Conservation (phyloP, 164 flowering plant genomes). For the Brasenia schreberi region DNA sequence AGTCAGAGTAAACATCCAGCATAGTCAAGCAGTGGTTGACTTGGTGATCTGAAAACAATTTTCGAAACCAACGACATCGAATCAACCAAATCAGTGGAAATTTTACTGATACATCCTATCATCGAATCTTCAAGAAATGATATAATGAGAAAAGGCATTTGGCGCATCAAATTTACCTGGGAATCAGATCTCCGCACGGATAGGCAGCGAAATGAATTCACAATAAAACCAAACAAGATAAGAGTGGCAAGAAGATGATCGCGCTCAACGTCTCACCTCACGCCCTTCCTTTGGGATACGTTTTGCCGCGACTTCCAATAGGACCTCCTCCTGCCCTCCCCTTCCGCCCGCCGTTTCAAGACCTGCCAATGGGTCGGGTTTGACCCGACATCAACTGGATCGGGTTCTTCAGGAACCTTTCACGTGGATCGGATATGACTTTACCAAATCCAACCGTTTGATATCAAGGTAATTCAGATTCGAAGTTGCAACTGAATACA, state of each 20-base stretch:
- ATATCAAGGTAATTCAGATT: too few species aligned
- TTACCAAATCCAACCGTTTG: too few species aligned
- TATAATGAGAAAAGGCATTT: too few species aligned
- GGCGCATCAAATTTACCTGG: not conserved
- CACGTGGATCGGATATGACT: too few species aligned
- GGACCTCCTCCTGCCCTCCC: not conserved
- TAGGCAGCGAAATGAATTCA: not conserved
- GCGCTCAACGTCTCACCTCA: not conserved
- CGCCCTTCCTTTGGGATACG: not conserved
- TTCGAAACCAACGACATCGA: not conserved
- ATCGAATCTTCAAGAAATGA: not conserved
- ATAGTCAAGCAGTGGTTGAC: not conserved
- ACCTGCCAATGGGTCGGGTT: not conserved
- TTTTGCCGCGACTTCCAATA: too few species aligned
- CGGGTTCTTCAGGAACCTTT: too few species aligned
- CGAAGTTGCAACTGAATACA: too few species aligned
- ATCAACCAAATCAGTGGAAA: not conserved
- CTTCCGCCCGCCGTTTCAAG: not conserved
- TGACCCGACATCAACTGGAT: not conserved
- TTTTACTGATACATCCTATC: not conserved
- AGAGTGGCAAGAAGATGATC: not conserved
- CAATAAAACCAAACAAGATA: not conserved
- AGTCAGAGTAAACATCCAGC: not conserved
- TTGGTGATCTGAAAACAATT: not conserved
- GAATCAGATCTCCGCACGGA: not conserved